phyloP scores from a whole-genome alignment of 2,329 filamentous ascomycete genomes.

The Phoma sp. region DNA sequence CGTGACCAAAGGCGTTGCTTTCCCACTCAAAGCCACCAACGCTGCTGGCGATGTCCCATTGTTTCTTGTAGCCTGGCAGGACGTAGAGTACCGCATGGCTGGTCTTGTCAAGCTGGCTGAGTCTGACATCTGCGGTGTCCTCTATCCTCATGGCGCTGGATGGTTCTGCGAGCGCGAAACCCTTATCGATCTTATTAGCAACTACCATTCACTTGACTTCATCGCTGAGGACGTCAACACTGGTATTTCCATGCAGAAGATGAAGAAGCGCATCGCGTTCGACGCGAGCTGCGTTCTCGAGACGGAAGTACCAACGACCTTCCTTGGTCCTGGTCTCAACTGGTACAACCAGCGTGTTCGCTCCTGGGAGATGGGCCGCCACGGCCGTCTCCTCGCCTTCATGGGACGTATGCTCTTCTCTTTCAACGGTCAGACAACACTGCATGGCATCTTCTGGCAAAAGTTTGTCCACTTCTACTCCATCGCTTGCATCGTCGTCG shows the following conservation, averaged over 20 bases:
- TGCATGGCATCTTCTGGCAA: slow-evolving; percentile 23
- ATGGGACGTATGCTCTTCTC: slow-evolving; percentile 19
- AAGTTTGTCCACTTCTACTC: slow-evolving; percentile 25
- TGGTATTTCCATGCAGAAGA: slow-evolving; percentile 20
- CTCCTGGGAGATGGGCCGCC: slow-evolving; percentile 29
- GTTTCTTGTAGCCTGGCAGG: slow-evolving; percentile 24
- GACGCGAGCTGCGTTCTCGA: slow-evolving; percentile 22
- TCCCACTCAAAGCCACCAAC: slow-evolving; percentile 24
- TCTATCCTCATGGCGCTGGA: slow-evolving; percentile 26
- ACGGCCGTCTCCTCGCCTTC: slow-evolving; percentile 25
- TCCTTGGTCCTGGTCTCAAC: slow-evolving; percentile 25
- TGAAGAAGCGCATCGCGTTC: slow-evolving; percentile 26
- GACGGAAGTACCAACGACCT: slow-evolving; percentile 26
- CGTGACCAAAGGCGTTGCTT: slow-evolving; percentile 23
- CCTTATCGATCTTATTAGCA: slow-evolving; percentile 22
- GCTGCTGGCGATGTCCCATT: slow-evolving; percentile 15
- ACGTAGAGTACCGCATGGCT: background rate
- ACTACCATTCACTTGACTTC: slow-evolving; percentile 28
- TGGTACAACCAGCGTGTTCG: slow-evolving; percentile 25
- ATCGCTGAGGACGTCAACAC: slow-evolving; percentile 28
- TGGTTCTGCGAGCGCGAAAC: slow-evolving; percentile 27
- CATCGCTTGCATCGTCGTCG: slow-evolving; percentile 23
- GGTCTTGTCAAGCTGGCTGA: slow-evolving; percentile 19
- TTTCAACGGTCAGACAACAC: slow-evolving; percentile 14
- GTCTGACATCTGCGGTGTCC: slow-evolving; percentile 22